These are phyloP conservation scores for Ceratocystis albifundus DNA, from an alignment of 2,329 filamentous ascomycete genomes.

Conservation along the genomic window DNA sequence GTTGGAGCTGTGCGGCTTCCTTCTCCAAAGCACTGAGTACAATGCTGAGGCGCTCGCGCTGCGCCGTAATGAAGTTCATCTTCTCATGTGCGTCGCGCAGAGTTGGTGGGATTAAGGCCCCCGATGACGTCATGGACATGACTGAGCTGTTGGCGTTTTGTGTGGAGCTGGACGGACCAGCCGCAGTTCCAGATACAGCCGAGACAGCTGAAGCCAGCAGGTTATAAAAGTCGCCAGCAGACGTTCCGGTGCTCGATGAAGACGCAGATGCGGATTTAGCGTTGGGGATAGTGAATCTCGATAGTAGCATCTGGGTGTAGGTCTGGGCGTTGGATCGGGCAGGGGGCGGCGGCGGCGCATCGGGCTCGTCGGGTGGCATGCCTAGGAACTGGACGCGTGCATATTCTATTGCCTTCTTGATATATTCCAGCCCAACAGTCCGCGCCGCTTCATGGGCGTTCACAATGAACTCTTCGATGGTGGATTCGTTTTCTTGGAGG, in stretches of 20 bases:
- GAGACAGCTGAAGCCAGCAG: slow-evolving; percentile 64
- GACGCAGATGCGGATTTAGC: background rate
- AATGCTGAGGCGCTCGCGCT: slow-evolving; percentile 64
- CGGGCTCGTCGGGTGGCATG: slow-evolving; percentile 46
- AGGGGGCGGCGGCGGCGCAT: slow-evolving; percentile 31
- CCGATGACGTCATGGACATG: slow-evolving; percentile 20
- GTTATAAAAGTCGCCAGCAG: slow-evolving; percentile 59
- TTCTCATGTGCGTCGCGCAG: slow-evolving; percentile 55
- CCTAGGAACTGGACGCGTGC: slow-evolving; percentile 70
- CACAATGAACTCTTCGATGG: slow-evolving; percentile 85
- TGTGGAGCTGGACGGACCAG: slow-evolving; percentile 29
- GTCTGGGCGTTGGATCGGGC: slow-evolving; percentile 37
- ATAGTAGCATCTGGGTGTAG: slow-evolving; percentile 68
- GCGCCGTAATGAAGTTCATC: slow-evolving; percentile 62
- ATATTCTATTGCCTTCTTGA: slow-evolving; percentile 58
- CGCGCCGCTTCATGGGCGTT: slow-evolving; percentile 67
- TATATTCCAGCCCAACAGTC: slow-evolving; percentile 62
- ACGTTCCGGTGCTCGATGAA: slow-evolving; percentile 31
- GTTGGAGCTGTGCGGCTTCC: slow-evolving; percentile 55
- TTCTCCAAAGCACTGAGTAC: slow-evolving; percentile 67
- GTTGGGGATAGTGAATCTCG: slow-evolving; percentile 68
- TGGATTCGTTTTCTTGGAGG: slow-evolving; percentile 70
- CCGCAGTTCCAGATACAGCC: slow-evolving; percentile 41
- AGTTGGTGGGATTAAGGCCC: slow-evolving; percentile 56
- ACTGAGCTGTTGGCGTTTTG: slow-evolving; percentile 17